Percentiles rank a stretch among this genome's conserved stretches.
Conservation (phyloP, 495 filamentous ascomycete species). For the Neohortaea acidophila region DNA sequence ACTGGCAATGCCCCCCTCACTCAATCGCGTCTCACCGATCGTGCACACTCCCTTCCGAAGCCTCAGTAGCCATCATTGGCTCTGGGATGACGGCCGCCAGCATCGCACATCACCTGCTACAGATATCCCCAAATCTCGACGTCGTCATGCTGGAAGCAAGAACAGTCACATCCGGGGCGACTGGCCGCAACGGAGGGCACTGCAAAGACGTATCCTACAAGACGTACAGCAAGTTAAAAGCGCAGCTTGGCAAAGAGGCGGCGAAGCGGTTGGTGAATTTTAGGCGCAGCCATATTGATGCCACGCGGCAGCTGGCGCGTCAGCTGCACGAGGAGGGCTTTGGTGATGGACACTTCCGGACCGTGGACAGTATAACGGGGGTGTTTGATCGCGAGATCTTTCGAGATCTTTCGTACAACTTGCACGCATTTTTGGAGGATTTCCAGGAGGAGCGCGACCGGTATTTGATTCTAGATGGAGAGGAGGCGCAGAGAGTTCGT, state of each 20-base stretch:
- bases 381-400: no score
- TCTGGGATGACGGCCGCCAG: conserved; percentile 9
- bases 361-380: no score
- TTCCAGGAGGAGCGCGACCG: background rate
- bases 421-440: background rate
- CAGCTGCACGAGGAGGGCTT: background rate
- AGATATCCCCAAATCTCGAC: conserved; percentile 3
- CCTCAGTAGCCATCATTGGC: conserved; percentile 6
- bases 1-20: conserved; percentile 5
- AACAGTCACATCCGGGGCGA: conserved; percentile 26
- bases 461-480: background rate
- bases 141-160: conserved; percentile 30
- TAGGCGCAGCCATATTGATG: no score
- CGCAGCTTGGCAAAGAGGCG: no score
- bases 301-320: no score
- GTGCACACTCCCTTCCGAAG: background rate
- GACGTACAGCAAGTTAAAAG: no score
- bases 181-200: conserved; percentile 28
- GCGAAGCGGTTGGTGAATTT: no score
- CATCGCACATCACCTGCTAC: conserved; percentile 5
- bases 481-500: background rate
- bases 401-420: background rate
- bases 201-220: no score
- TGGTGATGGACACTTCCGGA: background rate
- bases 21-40: background rate